Base-by-base conservation (phyloP, 441 rosid genomes). In the Gossypium schwendimanii region DNA sequence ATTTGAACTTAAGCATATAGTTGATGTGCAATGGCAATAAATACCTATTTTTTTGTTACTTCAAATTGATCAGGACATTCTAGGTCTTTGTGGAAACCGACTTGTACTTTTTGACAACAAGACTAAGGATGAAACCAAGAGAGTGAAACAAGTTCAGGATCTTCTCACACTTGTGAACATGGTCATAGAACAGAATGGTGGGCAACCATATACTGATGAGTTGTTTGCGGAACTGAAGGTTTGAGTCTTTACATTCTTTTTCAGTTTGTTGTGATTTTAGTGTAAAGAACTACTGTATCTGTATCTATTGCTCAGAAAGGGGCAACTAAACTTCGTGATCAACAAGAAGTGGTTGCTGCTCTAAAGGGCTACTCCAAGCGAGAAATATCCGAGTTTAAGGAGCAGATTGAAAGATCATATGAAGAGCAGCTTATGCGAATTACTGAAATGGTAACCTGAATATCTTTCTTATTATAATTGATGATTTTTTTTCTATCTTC, bases 51-150 rank as follows among this genome's bases (percentile, higher is more conserved):
- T 44, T 59, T 7, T 71, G 41, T 71, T 45, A n/a, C 55, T 23
- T 58, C 4, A 66, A 12, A 64, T 59, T 59, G 55, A 10, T 17
- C 77, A 94, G 98, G 93, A 90, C 12, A 77, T 94, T 73, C 87
- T 90, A 21, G 68, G 57, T 1, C 75, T 83, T 18, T 90, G 98
- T 80, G 76, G 77, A 73, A 85, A 91, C 65, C 73, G 96, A 4
- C 11, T 17, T 67, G 86, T 90, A 44, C 84, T 88, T 73, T 94
- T 94, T 77, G 91, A 94, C 78, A 94, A 94, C 89, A 94, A 87
- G 83, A 90, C 93, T 15, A 79, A 75, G 60, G 83, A 94, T 77
- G 85, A 77, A 71, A 8, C 41, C 3, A 89, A 85, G 84, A 86
- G 77, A 79, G 80, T 63, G 64, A 77, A 75, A 53, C 94, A 94